These are phyloP conservation scores for Marvania coccoides DNA, from an alignment of 139 green algal genomes.

Conservation along the genomic window DNA sequence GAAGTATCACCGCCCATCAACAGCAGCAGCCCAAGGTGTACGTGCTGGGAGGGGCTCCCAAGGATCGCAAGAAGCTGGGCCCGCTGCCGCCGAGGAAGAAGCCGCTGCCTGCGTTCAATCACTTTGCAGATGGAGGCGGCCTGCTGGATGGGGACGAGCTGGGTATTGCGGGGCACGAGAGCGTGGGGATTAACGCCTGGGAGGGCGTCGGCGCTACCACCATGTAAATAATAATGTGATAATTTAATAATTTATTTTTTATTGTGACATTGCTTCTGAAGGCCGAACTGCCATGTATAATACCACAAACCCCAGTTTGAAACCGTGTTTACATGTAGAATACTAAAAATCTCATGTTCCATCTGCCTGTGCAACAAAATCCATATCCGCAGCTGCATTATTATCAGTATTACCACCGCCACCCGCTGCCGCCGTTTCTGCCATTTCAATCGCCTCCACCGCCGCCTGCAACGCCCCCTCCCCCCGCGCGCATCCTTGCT, in stretches of 20 bases:
- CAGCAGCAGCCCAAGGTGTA: not conserved
- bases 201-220: not conserved
- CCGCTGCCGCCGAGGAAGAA: not conserved
- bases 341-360: too few relatives aligned
- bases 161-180: too few relatives aligned
- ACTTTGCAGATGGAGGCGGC: slow-evolving; percentile 3
- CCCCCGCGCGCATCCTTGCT: not conserved
- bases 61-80: not conserved
- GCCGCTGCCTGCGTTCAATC: not conserved
- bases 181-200: not conserved
- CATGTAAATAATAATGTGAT: too few relatives aligned
- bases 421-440: not conserved
- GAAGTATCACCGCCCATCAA: not conserved
- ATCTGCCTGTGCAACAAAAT: too few relatives aligned
- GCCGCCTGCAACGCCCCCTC: not conserved
- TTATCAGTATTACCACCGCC: too few relatives aligned
- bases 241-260: too few relatives aligned
- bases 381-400: too few relatives aligned
- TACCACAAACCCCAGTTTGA: too few relatives aligned
- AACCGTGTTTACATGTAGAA: too few relatives aligned
- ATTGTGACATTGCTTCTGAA: too few relatives aligned
- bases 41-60: slow-evolving; percentile 7
- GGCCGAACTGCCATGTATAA: too few relatives aligned
- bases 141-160: not conserved
- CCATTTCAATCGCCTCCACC: not conserved